phyloP scores from a whole-genome alignment of 805 yeast genomes.

The Suhomyces faveliae region DNA sequence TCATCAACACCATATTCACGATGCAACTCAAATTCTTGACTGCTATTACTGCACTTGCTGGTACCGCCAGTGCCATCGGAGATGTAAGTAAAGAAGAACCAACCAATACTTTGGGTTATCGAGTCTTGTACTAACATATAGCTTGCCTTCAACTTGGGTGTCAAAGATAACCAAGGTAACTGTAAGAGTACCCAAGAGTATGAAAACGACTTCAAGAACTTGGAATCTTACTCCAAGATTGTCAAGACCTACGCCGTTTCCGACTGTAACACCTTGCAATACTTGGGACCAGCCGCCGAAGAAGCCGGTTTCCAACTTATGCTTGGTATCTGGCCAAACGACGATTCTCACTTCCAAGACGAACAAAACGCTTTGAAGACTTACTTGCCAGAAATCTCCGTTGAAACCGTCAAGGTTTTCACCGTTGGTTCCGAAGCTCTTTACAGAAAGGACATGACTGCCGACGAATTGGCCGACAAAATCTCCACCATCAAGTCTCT shows the following conservation, averaged over 20 bases:
- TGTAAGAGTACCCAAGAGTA: slow-evolving; percentile 78
- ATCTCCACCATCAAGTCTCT: slow-evolving; percentile 63
- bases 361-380: slow-evolving; percentile 70
- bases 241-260: slow-evolving; percentile 89
- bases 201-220: slow-evolving; percentile 58
- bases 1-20: background rate
- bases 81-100: slow-evolving; percentile 33
- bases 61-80: slow-evolving; percentile 59
- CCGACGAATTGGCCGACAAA: slow-evolving; percentile 64
- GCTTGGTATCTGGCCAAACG: slow-evolving; percentile 94
- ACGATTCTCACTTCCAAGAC: slow-evolving; percentile 67
- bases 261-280: slow-evolving; percentile 88
- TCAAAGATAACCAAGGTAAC: slow-evolving; percentile 65
- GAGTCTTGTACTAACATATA: slow-evolving; percentile 14
- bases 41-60: slow-evolving; percentile 47
- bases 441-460: slow-evolving; percentile 84
- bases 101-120: background rate
- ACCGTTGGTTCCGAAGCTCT: slow-evolving; percentile 95
- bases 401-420: slow-evolving; percentile 68
- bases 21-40: slow-evolving; percentile 44
- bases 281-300: slow-evolving; percentile 84
- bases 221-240: slow-evolving; percentile 58
- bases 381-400: slow-evolving; percentile 72
- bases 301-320: slow-evolving; percentile 70
- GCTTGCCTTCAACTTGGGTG: slow-evolving; percentile 83